Conservation (phyloP, 768 basidiomycete species). For the Suillus discolor region DNA sequence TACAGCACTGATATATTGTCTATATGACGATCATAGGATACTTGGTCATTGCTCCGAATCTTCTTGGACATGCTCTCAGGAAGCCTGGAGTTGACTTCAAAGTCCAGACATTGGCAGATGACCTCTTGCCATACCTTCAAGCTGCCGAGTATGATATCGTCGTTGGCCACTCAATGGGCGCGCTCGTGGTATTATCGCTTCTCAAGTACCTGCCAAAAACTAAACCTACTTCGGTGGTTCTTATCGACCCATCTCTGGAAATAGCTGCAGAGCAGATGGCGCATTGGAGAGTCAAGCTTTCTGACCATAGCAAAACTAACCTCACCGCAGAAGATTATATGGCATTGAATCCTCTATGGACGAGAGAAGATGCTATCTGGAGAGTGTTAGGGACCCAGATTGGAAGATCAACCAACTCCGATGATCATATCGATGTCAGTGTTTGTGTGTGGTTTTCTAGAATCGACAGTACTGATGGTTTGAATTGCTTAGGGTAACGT, state of each 20-base stretch:
- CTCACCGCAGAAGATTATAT: conserved; percentile 5
- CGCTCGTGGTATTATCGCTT: conserved; percentile 15
- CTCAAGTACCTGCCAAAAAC: conserved; percentile 18
- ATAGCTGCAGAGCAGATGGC: conserved; percentile 2
- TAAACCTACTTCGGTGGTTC: conserved; percentile 14
- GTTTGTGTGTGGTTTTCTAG: conserved; percentile 1
- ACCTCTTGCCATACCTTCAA: conserved; percentile 7
- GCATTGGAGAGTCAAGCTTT: conserved; percentile 1
- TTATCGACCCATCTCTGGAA: conserved; percentile 22
- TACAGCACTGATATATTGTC: not conserved
- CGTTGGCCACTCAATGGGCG: conserved; percentile 27
- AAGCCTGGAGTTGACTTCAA: not conserved
- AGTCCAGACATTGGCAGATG: conserved; percentile 7
- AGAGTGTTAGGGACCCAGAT: conserved; percentile 12
- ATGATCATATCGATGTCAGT: conserved; percentile 12
- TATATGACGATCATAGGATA: conserved; percentile 20
- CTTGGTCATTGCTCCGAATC: conserved; percentile 25
- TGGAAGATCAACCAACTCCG: conserved; percentile 8
- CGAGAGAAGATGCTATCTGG: conserved; percentile 10
- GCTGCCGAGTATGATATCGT: conserved; percentile 12
- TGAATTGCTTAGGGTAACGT: conserved; percentile 15
- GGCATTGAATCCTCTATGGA: conserved; percentile 12
- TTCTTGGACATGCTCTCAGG: conserved; percentile 25
- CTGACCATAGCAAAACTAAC: not conserved
- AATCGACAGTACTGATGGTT: not conserved